Base-by-base conservation (phyloP, 2,329 filamentous ascomycete genomes). In the Diaporthe helianthi region DNA sequence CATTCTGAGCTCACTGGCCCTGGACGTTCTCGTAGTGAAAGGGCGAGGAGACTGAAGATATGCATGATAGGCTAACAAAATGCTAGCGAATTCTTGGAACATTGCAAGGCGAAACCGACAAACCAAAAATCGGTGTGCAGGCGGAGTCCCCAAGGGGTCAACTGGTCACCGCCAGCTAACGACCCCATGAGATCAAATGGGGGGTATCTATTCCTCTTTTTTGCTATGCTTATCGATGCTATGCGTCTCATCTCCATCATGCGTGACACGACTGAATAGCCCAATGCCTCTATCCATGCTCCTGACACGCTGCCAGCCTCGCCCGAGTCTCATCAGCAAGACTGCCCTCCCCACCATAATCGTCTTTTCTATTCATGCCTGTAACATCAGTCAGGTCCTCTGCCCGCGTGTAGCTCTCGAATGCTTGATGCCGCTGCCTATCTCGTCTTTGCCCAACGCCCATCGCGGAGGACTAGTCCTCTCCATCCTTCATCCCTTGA, bases 141-240 rank as follows among this genome's bases (percentile, higher is more conserved):
- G 22, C 17, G n/a, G 17, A 26, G 33, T 24, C 17, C 36, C 24
- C 17, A 7, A 4, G 12, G 47, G 29, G 15, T 31, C 17, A 7
- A 4, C 7, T 33, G 29, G 15, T 31, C 13, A 36, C 29, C 26
- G 58, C 29, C 58, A n/a, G 44, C 9, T n/a, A 63, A 47, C 19
- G 15, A 63, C 44, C 58, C 58, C 58, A 49, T 36, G 58, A 63
- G 26, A 49, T 36, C 44, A 63, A 63, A 36, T 22, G 58, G 36
- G 36, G 54, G 58, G 58, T 63, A 63, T 63, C 58, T 63, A 63
- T 63, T 63, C 58, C 58, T 49, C 36, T 49, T 49, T 49, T 49
- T 63, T 63, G 58, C 58, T 49, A 63, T 63, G 58, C 58, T 49
- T 49, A n/a, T 63, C 29, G 58, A 63, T 63, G 58, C 58, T 63